phyloP scores from a whole-genome alignment of 2,329 filamentous ascomycete species.

The Chrysoporthe austroafricana region DNA sequence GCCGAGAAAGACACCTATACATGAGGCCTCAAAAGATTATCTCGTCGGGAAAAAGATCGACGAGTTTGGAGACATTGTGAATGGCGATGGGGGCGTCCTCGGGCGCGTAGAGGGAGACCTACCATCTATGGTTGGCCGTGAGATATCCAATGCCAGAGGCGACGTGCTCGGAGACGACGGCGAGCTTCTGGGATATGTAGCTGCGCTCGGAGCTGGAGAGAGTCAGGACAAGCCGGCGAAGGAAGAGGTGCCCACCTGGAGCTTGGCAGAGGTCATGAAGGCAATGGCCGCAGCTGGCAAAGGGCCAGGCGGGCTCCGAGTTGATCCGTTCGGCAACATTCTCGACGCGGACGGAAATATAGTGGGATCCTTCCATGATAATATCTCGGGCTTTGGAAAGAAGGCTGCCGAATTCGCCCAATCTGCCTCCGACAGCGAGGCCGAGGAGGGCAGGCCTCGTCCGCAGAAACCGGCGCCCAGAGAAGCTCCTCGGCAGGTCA shows the following conservation, averaged over 20 bases:
- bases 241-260: slow-evolving; percentile 35
- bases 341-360: slow-evolving; percentile 49
- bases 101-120: slow-evolving; percentile 58
- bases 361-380: slow-evolving; percentile 52
- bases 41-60: slow-evolving; percentile 55
- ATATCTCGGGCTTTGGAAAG: slow-evolving; percentile 39
- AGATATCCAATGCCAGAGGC: slow-evolving; percentile 48
- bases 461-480: slow-evolving; percentile 23
- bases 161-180: slow-evolving; percentile 50
- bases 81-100: slow-evolving; percentile 53
- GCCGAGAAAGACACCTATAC: slow-evolving; percentile 36
- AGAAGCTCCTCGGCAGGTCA: slow-evolving; percentile 26
- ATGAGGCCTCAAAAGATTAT: slow-evolving; percentile 34
- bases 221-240: slow-evolving; percentile 31
- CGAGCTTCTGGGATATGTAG: slow-evolving; percentile 50
- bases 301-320: slow-evolving; percentile 42
- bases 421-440: slow-evolving; percentile 30
- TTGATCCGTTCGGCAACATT: slow-evolving; percentile 51
- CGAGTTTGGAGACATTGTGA: slow-evolving; percentile 58
- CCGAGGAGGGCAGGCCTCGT: slow-evolving; percentile 29
- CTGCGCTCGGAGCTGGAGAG: slow-evolving; percentile 42
- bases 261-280: slow-evolving; percentile 39
- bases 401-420: slow-evolving; percentile 35
- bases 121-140: slow-evolving; percentile 57
- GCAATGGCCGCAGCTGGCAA: slow-evolving; percentile 32